Conservation (phyloP, 1,284 basidiomycete genomes). For the Cryptococcus sp. region DNA sequence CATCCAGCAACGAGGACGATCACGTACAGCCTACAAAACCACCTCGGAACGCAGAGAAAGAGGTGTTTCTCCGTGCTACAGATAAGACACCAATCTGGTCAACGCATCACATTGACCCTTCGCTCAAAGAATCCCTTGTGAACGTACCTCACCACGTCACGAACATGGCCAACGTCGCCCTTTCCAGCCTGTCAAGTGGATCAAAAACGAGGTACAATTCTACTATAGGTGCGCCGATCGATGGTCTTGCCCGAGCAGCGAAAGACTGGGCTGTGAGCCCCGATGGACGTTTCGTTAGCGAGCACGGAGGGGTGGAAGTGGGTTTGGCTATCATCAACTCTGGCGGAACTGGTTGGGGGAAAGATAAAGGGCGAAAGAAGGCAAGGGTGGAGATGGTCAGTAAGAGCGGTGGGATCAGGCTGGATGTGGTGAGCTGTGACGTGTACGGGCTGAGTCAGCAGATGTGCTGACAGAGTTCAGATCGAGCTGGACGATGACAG, state of each 20-base stretch:
- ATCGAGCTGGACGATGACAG: conserved; percentile 36
- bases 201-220: conserved; percentile 29
- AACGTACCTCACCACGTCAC: conserved; percentile 34
- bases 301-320: conserved; percentile 40
- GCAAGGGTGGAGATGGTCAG: conserved; percentile 39
- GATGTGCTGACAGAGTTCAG: conserved; percentile 21
- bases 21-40: neutral
- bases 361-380: conserved; percentile 36
- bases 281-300: conserved; percentile 38
- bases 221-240: conserved; percentile 44
- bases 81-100: conserved; percentile 39
- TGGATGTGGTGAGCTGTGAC: conserved; percentile 43
- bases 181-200: conserved; percentile 27
- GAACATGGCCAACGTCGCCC: conserved; percentile 34
- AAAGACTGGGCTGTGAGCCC: conserved; percentile 38
- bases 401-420: conserved; percentile 36
- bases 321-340: conserved; percentile 38
- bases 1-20: neutral
- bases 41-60: conserved; percentile 27
- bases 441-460: neutral
- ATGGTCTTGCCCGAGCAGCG: conserved; percentile 38
- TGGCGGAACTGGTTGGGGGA: conserved; percentile 21
- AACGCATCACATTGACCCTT: conserved; percentile 44
- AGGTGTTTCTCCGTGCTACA: conserved; percentile 21
- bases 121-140: conserved; percentile 27